These are phyloP conservation scores for Torulaspora maleeae DNA, from an alignment of 805 yeast species.

Conservation along the genomic window DNA sequence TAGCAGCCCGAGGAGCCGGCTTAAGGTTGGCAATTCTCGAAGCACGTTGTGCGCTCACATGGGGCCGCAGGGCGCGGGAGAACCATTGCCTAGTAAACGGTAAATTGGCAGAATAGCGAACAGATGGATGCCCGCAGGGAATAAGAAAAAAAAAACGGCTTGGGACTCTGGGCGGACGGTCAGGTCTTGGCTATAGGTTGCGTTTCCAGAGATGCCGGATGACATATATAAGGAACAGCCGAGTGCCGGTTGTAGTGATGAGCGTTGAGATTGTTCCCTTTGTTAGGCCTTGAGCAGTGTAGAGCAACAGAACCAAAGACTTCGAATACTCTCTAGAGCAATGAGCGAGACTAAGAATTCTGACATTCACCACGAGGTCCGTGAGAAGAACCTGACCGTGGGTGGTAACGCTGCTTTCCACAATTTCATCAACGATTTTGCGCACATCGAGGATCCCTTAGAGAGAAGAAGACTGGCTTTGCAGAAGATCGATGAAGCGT, in stretches of 20 bases:
- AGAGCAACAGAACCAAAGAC: neutral
- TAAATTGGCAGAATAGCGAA: neutral
- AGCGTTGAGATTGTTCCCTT: neutral
- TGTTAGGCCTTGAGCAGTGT: neutral
- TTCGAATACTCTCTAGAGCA: neutral
- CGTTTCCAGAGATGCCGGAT: neutral
- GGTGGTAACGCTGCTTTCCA: slow-evolving; percentile 90
- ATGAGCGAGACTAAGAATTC: slow-evolving; percentile 7
- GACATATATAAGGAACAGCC: neutral
- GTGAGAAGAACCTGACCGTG: slow-evolving; percentile 38
- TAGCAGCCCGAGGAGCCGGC: neutral
- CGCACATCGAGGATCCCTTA: slow-evolving; percentile 77
- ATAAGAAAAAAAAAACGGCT: neutral
- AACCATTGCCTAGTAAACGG: neutral
- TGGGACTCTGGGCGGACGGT: neutral
- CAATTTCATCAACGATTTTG: slow-evolving; percentile 72
- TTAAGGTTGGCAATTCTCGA: neutral
- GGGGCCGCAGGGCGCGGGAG: neutral
- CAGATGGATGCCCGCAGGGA: neutral
- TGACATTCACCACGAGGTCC: slow-evolving; percentile 13
- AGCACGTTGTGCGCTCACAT: neutral
- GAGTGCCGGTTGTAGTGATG: neutral
- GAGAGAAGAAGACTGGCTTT: slow-evolving; percentile 84
- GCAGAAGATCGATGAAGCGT: slow-evolving; percentile 75
- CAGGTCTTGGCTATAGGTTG: neutral